Evolutionary conservation across 306 rosid species (phyloP), one percentile per base, ranked within the genome.

Genomic region (Vigna trinervia): DNA sequence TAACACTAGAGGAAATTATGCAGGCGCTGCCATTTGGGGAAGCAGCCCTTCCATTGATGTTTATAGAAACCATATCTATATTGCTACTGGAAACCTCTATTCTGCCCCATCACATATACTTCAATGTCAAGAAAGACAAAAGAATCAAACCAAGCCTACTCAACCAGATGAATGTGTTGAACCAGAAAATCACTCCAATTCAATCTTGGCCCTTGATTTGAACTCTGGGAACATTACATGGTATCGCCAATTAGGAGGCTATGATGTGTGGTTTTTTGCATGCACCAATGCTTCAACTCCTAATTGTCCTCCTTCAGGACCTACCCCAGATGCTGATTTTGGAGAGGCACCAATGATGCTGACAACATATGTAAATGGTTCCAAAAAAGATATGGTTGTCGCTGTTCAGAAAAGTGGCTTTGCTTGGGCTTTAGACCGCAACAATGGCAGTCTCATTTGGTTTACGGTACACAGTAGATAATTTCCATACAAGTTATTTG

Each of bases 11-110:
- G 89, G 81, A 12, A 80, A 23, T 23, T 87, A 92, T 30, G 86
- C 96, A 0, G 92, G 97, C 43, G 93, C 91, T 4, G 88, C 89
- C 8, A 78, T 88, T 0, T 90, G 92, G 93, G 96, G 97, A 74
- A 90, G 93, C 69, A 92, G 97, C 73, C 93, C 97, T 5, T 79
- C 95, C 20, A 85, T 92, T 38, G 96, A 92, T 39, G 22, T 48
- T 7, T 0, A 8, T 1, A 75, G 96, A 38, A 90, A 84, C 38
- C 88, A 34, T 22, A 84, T 88, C 14, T 88, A 83, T 43, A 71
- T 92, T 61, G 92, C 91, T 53, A 90, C 96, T 0, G 94, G 96
- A 6, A 92, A 90, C 89, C 69, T 87, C 0, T 90, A 92, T 45
- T 83, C 88, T 1, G 91, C 90, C 11, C 97, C 90, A 1, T 36